Percentiles rank a stretch among this genome's conserved stretches.
Conservation (phyloP, 179 eudicot species). For the Beta lomatogona region DNA sequence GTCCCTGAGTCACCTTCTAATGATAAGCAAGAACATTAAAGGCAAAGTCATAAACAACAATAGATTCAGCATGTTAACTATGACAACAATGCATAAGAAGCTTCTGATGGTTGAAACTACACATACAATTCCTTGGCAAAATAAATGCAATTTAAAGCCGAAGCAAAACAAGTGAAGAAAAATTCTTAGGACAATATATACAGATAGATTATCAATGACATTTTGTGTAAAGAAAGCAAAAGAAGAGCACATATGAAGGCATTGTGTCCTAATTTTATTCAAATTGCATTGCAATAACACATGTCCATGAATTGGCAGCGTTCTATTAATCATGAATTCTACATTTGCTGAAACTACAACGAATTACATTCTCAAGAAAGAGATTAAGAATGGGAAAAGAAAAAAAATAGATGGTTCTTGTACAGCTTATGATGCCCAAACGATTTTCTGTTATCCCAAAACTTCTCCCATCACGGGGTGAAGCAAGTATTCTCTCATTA, state of each 20-base stretch:
- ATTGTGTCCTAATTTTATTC: constrained; percentile 46
- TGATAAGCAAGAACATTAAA: neutral
- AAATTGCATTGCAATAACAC: constrained; percentile 43
- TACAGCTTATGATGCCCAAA: constrained; percentile 53
- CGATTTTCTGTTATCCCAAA: constrained; percentile 41
- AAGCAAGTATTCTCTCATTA: constrained; percentile 42
- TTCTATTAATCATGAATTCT: constrained; percentile 55
- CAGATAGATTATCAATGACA: neutral
- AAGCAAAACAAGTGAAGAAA: neutral
- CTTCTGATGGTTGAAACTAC: neutral
- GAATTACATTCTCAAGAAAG: constrained; percentile 43
- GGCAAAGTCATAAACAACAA: neutral
- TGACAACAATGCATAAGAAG: neutral
- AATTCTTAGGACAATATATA: neutral
- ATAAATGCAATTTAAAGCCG: neutral
- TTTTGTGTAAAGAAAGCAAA: constrained; percentile 15
- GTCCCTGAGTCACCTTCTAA: neutral
- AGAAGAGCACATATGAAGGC: constrained; percentile 19
- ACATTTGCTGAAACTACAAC: constrained; percentile 65
- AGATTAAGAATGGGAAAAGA: constrained; percentile 22
- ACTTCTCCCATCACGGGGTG: constrained; percentile 39
- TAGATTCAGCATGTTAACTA: neutral
- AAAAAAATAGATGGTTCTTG: constrained; percentile 39
- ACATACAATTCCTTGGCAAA: neutral
- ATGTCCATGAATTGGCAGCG: constrained; percentile 48